Percentiles rank a stretch among this genome's conserved stretches.
Evolutionary conservation across 352 stramenopile species (phyloP).

Genomic region (Pythium insidiosum): DNA sequence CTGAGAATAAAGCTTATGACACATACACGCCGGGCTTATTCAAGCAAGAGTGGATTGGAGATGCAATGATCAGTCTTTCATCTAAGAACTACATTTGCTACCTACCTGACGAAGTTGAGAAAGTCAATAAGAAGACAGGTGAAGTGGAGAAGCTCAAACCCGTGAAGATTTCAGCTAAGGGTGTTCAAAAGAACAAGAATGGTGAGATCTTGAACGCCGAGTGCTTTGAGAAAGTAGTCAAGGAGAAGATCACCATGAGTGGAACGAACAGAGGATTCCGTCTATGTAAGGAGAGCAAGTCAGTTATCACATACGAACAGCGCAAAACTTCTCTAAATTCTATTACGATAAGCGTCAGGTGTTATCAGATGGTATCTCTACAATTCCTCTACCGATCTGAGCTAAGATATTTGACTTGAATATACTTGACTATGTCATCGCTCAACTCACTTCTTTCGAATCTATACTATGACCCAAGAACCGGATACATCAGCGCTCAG

Average conservation of each 20-base stretch:
- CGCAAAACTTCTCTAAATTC: constrained; percentile 15
- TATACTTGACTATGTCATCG: too few relatives aligned
- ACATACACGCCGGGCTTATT: constrained; percentile 10
- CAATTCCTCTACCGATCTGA: constrained; percentile 5
- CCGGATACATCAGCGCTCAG: constrained; percentile 12
- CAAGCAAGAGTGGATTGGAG: constrained; percentile 16
- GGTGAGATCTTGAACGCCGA: constrained; percentile 9
- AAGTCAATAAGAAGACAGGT: background rate
- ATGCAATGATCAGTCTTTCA: constrained; percentile 16
- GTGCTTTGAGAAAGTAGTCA: constrained; percentile 15
- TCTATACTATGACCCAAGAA: constrained; percentile 19
- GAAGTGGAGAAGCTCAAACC: background rate
- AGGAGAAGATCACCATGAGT: constrained; percentile 15
- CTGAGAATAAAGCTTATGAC: constrained; percentile 4
- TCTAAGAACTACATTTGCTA: constrained; percentile 23
- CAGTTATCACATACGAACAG: constrained; percentile 21
- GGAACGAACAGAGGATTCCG: constrained; percentile 22
- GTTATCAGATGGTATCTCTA: constrained; percentile 17
- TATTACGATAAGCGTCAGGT: constrained; percentile 24
- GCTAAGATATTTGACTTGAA: too few relatives aligned
- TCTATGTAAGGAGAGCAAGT: constrained; percentile 15
- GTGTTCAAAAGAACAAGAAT: constrained; percentile 16
- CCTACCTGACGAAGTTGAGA: constrained; percentile 9
- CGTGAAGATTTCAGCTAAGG: constrained; percentile 15
- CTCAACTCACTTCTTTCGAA: too few relatives aligned